A percentile compares a stretch with the other conserved stretches of the same genome.
Conservation (phyloP, 345 rosid species). For the Eucalyptus pauciflora region DNA sequence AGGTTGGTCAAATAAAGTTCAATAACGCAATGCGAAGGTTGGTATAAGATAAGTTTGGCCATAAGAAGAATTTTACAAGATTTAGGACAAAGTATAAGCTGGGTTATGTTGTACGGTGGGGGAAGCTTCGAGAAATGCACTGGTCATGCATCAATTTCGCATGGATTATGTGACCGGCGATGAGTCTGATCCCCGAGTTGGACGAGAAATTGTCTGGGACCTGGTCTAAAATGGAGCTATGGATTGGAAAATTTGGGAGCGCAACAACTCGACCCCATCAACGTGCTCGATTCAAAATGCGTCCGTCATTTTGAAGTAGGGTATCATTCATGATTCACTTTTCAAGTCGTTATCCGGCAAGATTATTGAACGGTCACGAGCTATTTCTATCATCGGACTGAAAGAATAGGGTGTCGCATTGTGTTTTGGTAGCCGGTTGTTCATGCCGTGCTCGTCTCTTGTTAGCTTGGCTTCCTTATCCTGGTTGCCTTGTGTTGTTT, state of each 20-base stretch:
- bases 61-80: background rate
- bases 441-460: too few relatives aligned
- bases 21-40: background rate
- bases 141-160: background rate
- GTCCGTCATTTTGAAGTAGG: background rate
- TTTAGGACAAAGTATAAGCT: background rate
- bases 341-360: background rate
- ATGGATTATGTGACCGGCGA: background rate
- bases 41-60: background rate
- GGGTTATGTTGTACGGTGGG: background rate
- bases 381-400: background rate
- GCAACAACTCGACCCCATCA: background rate
- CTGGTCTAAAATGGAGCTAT: background rate
- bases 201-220: background rate
- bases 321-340: background rate
- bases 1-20: background rate
- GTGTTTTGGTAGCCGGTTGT: too few relatives aligned
- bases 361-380: background rate
- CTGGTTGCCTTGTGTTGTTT: too few relatives aligned
- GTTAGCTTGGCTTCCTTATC: too few relatives aligned
- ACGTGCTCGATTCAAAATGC: background rate
- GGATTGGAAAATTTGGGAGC: background rate
- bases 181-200: background rate
- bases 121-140: background rate
- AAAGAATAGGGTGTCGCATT: background rate